Evolutionary conservation across 2,329 filamentous ascomycete genomes (phyloP).

Genomic region (Curvularia eragrostidis): DNA sequence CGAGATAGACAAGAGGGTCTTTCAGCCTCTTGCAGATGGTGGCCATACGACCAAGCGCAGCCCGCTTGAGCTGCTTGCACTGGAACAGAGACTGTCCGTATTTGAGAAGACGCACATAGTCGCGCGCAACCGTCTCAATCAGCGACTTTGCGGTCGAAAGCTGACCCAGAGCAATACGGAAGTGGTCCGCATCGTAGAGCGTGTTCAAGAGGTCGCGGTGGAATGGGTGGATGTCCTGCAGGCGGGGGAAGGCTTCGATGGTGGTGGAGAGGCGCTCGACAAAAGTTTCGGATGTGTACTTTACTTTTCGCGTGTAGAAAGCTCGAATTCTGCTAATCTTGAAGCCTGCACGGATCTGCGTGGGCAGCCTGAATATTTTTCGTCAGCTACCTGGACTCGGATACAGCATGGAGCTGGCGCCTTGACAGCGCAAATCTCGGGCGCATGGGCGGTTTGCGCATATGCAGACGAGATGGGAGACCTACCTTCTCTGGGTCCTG

Average conservation of each 20-base stretch:
- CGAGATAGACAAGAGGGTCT: slow-evolving; percentile 92
- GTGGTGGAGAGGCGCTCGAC: slow-evolving; percentile 90
- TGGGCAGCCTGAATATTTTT: slow-evolving; percentile 70
- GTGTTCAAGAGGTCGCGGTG: slow-evolving; percentile 92
- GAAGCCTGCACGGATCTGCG: slow-evolving; percentile 94
- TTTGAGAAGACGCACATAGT: slow-evolving; percentile 95
- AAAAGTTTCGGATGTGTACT: slow-evolving; percentile 97
- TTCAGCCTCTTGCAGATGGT: slow-evolving; percentile 95
- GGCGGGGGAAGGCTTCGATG: slow-evolving; percentile 84
- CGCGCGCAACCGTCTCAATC: slow-evolving; percentile 93
- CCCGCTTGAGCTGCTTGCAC: slow-evolving; percentile 98
- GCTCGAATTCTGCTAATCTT: slow-evolving; percentile 93
- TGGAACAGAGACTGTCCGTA: slow-evolving; percentile 92
- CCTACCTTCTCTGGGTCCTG: slow-evolving; percentile 54
- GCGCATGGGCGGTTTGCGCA: slow-evolving; percentile 15
- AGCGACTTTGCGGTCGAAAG: slow-evolving; percentile 94
- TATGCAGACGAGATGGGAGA: not conserved
- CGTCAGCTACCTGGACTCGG: slow-evolving; percentile 2
- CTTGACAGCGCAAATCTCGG: slow-evolving; percentile 67
- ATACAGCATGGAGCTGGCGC: slow-evolving; percentile 46
- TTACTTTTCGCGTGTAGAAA: slow-evolving; percentile 93
- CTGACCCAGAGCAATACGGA: slow-evolving; percentile 94
- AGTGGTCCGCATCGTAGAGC: slow-evolving; percentile 71
- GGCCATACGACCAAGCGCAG: slow-evolving; percentile 96
- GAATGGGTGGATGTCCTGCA: slow-evolving; percentile 95